phyloP scores from a whole-genome alignment of 257 asterid species.

The Solanum okadae region DNA sequence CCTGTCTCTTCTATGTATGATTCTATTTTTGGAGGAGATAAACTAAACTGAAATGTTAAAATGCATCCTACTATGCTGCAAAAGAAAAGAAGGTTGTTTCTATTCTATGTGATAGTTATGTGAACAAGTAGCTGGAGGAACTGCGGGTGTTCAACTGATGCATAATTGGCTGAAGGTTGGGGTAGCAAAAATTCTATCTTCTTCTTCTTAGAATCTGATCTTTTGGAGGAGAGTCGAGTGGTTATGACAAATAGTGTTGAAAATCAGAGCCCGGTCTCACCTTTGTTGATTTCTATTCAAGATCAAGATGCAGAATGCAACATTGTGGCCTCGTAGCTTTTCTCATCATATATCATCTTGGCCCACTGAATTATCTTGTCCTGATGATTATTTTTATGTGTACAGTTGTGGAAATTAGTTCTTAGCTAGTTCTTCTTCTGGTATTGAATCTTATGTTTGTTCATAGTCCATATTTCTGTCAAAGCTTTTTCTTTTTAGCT shows the following conservation, averaged over 20 bases:
- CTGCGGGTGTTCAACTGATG: not conserved
- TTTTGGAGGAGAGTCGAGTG: not conserved
- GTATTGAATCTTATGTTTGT: not conserved
- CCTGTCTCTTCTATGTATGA: not conserved
- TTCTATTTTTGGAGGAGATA: not conserved
- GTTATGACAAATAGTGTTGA: not conserved
- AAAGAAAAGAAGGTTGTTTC: not conserved
- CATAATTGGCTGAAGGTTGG: not conserved
- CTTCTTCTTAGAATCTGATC: not conserved
- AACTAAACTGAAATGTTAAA: not conserved
- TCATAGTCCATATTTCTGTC: not conserved
- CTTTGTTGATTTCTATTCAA: not conserved
- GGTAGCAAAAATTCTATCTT: not conserved
- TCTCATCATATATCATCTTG: not conserved
- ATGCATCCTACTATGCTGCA: not conserved
- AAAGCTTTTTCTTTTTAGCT: not conserved
- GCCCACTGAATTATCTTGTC: not conserved
- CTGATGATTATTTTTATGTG: not conserved
- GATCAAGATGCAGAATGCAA: not conserved
- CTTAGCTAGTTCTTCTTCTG: not conserved
- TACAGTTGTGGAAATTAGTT: not conserved
- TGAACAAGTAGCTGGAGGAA: not conserved
- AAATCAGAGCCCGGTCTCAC: not conserved
- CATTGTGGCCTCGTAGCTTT: not conserved
- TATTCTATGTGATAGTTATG: not conserved